Percentiles rank a stretch among this genome's conserved stretches.
These are phyloP conservation scores for Microbotryomycetes sp. DNA, from an alignment of 1,284 basidiomycete species.

Conservation along the genomic window DNA sequence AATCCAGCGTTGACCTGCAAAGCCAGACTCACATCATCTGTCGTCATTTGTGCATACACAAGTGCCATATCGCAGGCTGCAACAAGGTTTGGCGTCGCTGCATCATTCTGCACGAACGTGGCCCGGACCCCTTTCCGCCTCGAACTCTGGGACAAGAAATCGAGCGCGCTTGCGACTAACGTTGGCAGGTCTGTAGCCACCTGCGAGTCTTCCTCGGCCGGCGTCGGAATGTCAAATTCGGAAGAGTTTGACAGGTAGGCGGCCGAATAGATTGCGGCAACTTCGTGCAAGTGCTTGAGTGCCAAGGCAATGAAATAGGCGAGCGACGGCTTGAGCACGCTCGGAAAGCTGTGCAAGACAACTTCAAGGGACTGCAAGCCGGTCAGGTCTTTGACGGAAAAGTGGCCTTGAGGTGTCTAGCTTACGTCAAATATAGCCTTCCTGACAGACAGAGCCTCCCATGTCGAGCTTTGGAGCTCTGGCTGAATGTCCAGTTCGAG, in stretches of 20 bases:
- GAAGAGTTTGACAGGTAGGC: slow-evolving; percentile 56
- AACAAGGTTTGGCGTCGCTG: slow-evolving; percentile 43
- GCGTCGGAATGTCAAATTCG: slow-evolving; percentile 45
- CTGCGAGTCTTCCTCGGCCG: slow-evolving; percentile 58
- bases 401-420: neutral
- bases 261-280: slow-evolving; percentile 58
- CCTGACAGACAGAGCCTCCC: slow-evolving; percentile 65
- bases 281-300: slow-evolving; percentile 56
- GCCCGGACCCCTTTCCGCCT: slow-evolving; percentile 56
- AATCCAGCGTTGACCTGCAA: neutral
- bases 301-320: slow-evolving; percentile 65
- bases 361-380: slow-evolving; percentile 38
- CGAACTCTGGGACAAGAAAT: slow-evolving; percentile 62
- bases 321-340: slow-evolving; percentile 61
- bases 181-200: slow-evolving; percentile 58
- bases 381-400: slow-evolving; percentile 54
- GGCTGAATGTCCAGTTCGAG: slow-evolving; percentile 44
- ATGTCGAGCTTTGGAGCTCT: slow-evolving; percentile 42
- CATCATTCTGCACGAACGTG: slow-evolving; percentile 48
- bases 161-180: slow-evolving; percentile 68
- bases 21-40: slow-evolving; percentile 63
- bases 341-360: slow-evolving; percentile 18
- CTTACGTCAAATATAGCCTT: slow-evolving; percentile 23
- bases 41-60: slow-evolving; percentile 75
- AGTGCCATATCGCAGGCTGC: slow-evolving; percentile 58